A percentile compares a stretch with the other conserved stretches of the same genome.
phyloP scores from a whole-genome alignment of 148 eudicot genomes.

The Chenopodium album region DNA sequence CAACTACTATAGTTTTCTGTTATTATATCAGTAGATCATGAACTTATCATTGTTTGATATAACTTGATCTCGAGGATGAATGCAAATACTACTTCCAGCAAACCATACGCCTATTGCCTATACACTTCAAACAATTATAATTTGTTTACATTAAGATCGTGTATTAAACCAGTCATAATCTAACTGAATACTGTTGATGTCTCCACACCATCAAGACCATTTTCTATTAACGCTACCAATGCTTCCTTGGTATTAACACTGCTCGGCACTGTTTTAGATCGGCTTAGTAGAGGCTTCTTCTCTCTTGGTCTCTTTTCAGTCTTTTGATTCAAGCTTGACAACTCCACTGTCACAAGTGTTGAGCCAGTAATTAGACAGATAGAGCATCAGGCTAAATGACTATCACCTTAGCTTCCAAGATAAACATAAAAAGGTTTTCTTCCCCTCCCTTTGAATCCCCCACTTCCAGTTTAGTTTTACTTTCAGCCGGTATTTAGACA shows the following conservation, averaged over 20 bases:
- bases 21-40: no score
- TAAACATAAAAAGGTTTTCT: no score
- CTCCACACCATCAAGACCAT: not conserved
- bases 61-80: not conserved
- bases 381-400: no score
- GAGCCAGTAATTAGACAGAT: not conserved
- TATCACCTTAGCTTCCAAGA: no score
- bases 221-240: not conserved
- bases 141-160: not conserved
- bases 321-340: conserved; percentile 31
- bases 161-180: not conserved
- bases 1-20: no score
- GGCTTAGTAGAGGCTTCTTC: conserved; percentile 15
- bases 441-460: not conserved
- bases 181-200: not conserved
- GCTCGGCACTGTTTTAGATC: conserved; percentile 12
- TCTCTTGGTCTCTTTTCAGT: conserved; percentile 4
- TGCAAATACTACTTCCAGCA: not conserved
- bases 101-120: not conserved
- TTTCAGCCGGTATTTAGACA: no score
- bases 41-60: no score
- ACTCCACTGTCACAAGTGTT: conserved; percentile 31
- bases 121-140: not conserved
- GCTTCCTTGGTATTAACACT: not conserved
- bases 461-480: not conserved